Percentiles rank a stretch among this genome's conserved stretches.
These are phyloP conservation scores for Phytopythium oedochilum DNA, from an alignment of 352 stramenopile genomes.

Conservation along the genomic window DNA sequence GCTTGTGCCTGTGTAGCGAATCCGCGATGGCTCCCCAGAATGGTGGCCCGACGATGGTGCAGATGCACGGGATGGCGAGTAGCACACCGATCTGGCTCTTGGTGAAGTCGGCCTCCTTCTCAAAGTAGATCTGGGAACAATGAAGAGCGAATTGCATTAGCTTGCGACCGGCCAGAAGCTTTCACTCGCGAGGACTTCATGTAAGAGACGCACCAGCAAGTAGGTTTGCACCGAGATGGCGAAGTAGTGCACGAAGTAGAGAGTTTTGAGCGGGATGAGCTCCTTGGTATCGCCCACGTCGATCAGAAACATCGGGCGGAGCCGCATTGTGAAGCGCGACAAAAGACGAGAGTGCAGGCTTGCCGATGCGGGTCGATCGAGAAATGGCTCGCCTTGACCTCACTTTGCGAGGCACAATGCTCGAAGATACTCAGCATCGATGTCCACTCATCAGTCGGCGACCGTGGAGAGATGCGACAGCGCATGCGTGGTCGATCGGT, in stretches of 20 bases:
- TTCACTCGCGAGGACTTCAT: too few species aligned
- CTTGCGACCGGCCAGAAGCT: too few species aligned
- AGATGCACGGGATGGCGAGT: slow-evolving; percentile 26
- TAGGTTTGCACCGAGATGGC: neutral
- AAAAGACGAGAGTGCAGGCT: neutral
- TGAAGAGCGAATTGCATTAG: neutral
- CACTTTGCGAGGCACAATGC: too few species aligned
- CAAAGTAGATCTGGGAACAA: neutral
- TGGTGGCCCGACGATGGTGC: slow-evolving; percentile 26
- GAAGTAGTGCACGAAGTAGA: neutral
- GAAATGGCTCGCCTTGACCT: too few species aligned
- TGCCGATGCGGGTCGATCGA: too few species aligned
- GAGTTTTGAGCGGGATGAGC: slow-evolving; percentile 2
- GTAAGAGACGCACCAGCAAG: neutral
- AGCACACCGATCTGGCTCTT: slow-evolving; percentile 40
- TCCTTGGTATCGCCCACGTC: slow-evolving; percentile 5
- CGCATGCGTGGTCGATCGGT: too few species aligned
- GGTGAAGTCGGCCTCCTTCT: slow-evolving; percentile 14
- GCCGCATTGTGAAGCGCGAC: neutral
- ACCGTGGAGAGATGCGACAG: too few species aligned
- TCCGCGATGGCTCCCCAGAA: slow-evolving; percentile 38
- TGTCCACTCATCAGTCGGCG: too few species aligned
- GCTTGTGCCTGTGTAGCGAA: slow-evolving; percentile 18
- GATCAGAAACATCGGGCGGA: slow-evolving; percentile 3
- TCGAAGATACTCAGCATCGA: too few species aligned